Evolutionary conservation across 306 rosid species (phyloP).

Genomic region (Corylus americana): DNA sequence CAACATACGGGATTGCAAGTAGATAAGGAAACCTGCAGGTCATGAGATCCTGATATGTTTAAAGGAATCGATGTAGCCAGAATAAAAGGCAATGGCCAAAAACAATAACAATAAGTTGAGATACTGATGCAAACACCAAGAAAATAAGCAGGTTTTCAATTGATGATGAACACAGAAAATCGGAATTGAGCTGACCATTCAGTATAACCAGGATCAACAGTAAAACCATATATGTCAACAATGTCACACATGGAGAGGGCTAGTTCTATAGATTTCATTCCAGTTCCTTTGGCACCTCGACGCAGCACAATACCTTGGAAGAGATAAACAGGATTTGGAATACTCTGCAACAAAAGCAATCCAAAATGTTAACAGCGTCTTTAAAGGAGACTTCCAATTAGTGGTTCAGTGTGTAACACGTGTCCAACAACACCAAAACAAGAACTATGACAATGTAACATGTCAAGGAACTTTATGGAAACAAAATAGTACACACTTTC

Average conservation of each 20-base stretch:
- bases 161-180: neutral
- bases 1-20: conserved; percentile 1
- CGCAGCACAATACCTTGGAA: conserved; percentile 99
- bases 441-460: neutral
- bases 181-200: conserved; percentile 67
- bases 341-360: conserved; percentile 56
- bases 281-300: conserved; percentile 99
- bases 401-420: neutral
- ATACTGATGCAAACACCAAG: neutral
- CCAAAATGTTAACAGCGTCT: conserved; percentile 16
- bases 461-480: neutral
- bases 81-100: conserved; percentile 3
- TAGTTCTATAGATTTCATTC: conserved; percentile 95
- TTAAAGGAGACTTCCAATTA: conserved; percentile 10
- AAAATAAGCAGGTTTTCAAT: neutral
- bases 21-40: conserved; percentile 1
- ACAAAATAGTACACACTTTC: neutral
- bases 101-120: neutral
- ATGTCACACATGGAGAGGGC: conserved; percentile 97
- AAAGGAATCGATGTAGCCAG: conserved; percentile 5
- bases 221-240: conserved; percentile 94
- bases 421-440: neutral
- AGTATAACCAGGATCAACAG: conserved; percentile 98
- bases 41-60: conserved; percentile 14
- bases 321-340: conserved; percentile 95